A percentile compares a stretch with the other conserved stretches of the same genome.
Conservation (phyloP, 228 moss, liverwort and hornwort genomes). For the Sphagnum magellanicum region DNA sequence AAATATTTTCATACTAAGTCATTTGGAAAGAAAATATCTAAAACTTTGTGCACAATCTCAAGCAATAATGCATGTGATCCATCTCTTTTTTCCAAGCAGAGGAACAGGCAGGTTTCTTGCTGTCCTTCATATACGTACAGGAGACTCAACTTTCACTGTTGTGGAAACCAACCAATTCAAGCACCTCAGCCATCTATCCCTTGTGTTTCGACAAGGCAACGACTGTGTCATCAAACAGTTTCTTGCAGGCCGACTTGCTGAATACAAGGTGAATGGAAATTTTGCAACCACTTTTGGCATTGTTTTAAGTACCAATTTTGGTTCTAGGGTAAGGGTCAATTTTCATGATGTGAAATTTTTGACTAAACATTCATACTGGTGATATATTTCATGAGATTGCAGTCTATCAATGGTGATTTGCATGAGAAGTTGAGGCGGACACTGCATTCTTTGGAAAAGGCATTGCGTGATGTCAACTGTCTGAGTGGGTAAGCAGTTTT, state of each 20-base stretch:
- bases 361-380: too few relatives aligned
- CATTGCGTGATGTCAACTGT: slow-evolving; percentile 73
- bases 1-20: too few relatives aligned
- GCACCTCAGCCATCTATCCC: slow-evolving; percentile 93
- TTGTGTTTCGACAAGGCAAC: slow-evolving; percentile 94
- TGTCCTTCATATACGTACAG: slow-evolving; percentile 75
- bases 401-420: slow-evolving; percentile 81
- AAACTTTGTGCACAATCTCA: too few relatives aligned
- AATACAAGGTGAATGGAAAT: slow-evolving; percentile 59
- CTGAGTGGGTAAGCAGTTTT: slow-evolving; percentile 56
- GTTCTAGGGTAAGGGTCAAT: too few relatives aligned
- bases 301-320: too few relatives aligned
- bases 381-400: slow-evolving; percentile 1
- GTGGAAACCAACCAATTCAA: slow-evolving; percentile 99
- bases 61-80: too few relatives aligned
- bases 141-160: slow-evolving; percentile 87
- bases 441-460: slow-evolving; percentile 83
- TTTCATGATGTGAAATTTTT: too few relatives aligned
- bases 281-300: too few relatives aligned
- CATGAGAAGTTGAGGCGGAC: slow-evolving; percentile 91
- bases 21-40: too few relatives aligned
- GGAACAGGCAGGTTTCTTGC: slow-evolving; percentile 70
- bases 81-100: too few relatives aligned
- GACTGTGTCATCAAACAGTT: slow-evolving; percentile 84
- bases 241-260: slow-evolving; percentile 76